Base-by-base conservation (phyloP, 75 land plant species). In the Ceratopteris richardii region DNA sequence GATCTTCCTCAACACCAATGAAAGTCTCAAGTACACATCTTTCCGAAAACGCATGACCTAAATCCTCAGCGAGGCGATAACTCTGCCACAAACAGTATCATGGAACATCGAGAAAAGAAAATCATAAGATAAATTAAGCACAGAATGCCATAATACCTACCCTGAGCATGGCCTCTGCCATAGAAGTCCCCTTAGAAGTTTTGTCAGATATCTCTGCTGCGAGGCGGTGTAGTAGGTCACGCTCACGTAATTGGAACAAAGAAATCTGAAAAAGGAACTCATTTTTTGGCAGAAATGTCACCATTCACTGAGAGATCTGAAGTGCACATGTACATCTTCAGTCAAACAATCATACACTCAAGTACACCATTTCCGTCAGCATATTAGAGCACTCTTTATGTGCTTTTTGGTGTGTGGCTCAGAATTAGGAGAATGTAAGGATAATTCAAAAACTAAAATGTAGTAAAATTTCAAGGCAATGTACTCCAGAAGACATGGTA, bases 31-130 rank as follows among this genome's bases (percentile, higher is more conserved):
- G 63, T 23, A 90, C 81, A 51, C 67, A 31, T 31, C 80, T 64
- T 43, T 90, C 87, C 0, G 97, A 61, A 58, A 82, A 95, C 17
- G 99, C 91, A 63, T 77, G 72, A 0, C 83, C 97, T 71, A 90
- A 74, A 55, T 90, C 92, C 65, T 82, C 86, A 16, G 88, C 96
- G 22, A 95, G 61, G 52, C 81, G 83, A 76, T 82, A 84, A 51
- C 82, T 84, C 99, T 95, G 71, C 37, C n/a, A n/a, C n/a, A n/a
- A n/a, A n/a, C n/a, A n/a, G n/a, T n/a, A n/a, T n/a, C n/a, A n/a
- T n/a, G n/a, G n/a, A n/a, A n/a, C n/a, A n/a, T 25, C 56, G 54
- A 56, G 12, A 51, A 28, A 24, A 24, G 31, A 21, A 29, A 7
- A 37, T 18, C 9, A 13, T 20, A 2, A 58, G 52, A 12, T 6